These are phyloP conservation scores for Eutreptiella sp. DNA, from an alignment of 208 protist genomes.

Conservation along the genomic window DNA sequence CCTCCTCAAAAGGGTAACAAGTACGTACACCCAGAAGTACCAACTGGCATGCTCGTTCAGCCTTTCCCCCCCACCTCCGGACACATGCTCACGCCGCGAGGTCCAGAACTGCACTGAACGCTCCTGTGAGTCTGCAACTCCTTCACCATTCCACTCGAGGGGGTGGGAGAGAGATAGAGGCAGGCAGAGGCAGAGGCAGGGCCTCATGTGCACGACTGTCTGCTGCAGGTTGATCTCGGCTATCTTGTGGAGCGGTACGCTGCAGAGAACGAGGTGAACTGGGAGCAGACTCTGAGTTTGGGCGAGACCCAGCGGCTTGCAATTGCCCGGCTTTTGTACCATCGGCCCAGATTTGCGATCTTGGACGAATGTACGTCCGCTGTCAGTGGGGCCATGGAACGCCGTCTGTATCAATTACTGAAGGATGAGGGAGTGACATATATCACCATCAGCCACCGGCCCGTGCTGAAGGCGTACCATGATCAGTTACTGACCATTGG, in stretches of 20 bases:
- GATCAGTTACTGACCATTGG: no score
- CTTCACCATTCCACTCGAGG: no score
- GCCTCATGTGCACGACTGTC: no score
- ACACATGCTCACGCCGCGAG: no score
- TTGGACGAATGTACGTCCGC: conserved; percentile 49
- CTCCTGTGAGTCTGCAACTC: no score
- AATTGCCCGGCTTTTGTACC: conserved; percentile 46
- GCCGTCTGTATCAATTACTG: conserved; percentile 22
- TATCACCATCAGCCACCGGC: conserved; percentile 34
- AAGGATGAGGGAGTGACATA: conserved; percentile 29
- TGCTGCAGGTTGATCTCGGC: conserved; percentile 23
- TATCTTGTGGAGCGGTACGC: conserved; percentile 29
- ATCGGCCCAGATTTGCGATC: conserved; percentile 44
- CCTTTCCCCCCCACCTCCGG: no score
- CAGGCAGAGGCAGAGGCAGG: no score
- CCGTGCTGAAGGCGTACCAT: conserved; percentile 27
- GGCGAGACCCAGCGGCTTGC: conserved; percentile 39
- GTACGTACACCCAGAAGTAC: no score
- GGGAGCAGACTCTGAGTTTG: conserved; percentile 32
- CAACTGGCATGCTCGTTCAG: no score
- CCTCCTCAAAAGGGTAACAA: no score
- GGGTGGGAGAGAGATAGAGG: no score
- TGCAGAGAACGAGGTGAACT: conserved; percentile 30
- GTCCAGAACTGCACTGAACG: no score
- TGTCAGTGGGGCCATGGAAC: conserved; percentile 42